Evolutionary conservation across 2,329 filamentous ascomycete genomes (phyloP).

Genomic region (Sporothrix protearum): DNA sequence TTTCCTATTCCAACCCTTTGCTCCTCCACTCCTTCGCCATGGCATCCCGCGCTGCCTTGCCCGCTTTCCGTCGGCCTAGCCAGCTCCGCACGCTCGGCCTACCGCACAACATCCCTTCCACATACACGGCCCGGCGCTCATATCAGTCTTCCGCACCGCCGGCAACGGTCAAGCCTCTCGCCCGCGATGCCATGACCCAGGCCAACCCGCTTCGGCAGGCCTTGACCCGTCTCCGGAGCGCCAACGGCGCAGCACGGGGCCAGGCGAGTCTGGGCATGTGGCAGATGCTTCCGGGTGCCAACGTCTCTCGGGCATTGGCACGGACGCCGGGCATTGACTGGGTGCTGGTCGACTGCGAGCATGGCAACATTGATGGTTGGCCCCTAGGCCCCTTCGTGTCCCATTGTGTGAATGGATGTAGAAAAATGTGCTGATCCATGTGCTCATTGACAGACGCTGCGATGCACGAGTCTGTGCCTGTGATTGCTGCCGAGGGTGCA

Average conservation of each 20-base stretch:
- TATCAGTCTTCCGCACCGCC: slow-evolving; percentile 12
- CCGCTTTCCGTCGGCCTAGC: background rate
- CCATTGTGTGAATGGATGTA: too few relatives aligned
- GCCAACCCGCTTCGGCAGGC: slow-evolving; percentile 49
- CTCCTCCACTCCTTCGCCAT: background rate
- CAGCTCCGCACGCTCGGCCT: background rate
- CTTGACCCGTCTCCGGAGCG: slow-evolving; percentile 41
- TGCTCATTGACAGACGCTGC: slow-evolving; percentile 42
- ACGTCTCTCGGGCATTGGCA: slow-evolving; percentile 58
- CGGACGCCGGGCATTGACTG: slow-evolving; percentile 61
- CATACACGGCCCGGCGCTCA: background rate
- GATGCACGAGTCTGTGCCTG: slow-evolving; percentile 57
- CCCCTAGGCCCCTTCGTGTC: background rate
- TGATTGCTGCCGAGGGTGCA: slow-evolving; percentile 52
- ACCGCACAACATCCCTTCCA: too few relatives aligned
- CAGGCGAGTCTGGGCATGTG: slow-evolving; percentile 52
- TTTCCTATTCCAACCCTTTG: too few relatives aligned
- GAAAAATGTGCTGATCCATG: too few relatives aligned
- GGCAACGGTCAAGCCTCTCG: background rate
- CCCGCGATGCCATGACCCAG: slow-evolving; percentile 38
- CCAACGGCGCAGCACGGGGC: slow-evolving; percentile 31
- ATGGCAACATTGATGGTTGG: slow-evolving; percentile 53
- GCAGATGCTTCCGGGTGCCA: slow-evolving; percentile 61
- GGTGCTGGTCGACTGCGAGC: slow-evolving; percentile 60
- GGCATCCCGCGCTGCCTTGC: slow-evolving; percentile 5